These are phyloP conservation scores for Physaria fendleri DNA, from an alignment of 345 rosid genomes.

Conservation along the genomic window DNA sequence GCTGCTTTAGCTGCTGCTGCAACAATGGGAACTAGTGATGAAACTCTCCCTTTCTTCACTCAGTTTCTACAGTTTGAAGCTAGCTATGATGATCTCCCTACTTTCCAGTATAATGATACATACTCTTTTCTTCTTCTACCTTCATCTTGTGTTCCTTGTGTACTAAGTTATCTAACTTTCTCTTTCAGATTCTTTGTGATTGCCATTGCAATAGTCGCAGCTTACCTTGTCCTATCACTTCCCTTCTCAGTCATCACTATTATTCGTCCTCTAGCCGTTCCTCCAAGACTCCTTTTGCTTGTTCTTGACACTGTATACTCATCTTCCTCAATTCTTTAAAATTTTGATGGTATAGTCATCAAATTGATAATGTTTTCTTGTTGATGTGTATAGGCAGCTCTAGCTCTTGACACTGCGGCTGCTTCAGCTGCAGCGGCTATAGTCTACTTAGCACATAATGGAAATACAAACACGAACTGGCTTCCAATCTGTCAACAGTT, in stretches of 20 bases:
- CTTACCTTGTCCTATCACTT: constrained; percentile 72
- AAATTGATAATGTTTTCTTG: too few species aligned
- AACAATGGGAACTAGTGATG: constrained; percentile 51
- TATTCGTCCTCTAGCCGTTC: constrained; percentile 59
- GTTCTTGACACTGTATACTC: constrained; percentile 60
- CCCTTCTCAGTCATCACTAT: constrained; percentile 74
- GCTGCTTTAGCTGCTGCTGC: constrained; percentile 47
- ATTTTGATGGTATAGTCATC: neutral
- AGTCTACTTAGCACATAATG: constrained; percentile 73
- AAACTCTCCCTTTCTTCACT: constrained; percentile 72
- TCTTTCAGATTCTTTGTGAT: constrained; percentile 66
- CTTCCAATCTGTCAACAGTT: constrained; percentile 59
- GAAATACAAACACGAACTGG: constrained; percentile 64
- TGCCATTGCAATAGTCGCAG: constrained; percentile 58
- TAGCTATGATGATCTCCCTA: constrained; percentile 61
- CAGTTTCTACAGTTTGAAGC: constrained; percentile 75
- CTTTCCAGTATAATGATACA: constrained; percentile 41
- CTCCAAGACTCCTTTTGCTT: constrained; percentile 54
- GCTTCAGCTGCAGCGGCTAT: constrained; percentile 48
- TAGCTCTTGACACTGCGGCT: constrained; percentile 46
- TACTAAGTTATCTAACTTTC: neutral
- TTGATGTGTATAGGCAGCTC: constrained; percentile 36
- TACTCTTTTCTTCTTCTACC: neutral
- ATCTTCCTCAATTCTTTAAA: neutral
- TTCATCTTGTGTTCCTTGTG: neutral